Evolutionary conservation across 352 stramenopile species (phyloP), one percentile per base, ranked within the genome.

Genomic region (Phytophthora megakarya): DNA sequence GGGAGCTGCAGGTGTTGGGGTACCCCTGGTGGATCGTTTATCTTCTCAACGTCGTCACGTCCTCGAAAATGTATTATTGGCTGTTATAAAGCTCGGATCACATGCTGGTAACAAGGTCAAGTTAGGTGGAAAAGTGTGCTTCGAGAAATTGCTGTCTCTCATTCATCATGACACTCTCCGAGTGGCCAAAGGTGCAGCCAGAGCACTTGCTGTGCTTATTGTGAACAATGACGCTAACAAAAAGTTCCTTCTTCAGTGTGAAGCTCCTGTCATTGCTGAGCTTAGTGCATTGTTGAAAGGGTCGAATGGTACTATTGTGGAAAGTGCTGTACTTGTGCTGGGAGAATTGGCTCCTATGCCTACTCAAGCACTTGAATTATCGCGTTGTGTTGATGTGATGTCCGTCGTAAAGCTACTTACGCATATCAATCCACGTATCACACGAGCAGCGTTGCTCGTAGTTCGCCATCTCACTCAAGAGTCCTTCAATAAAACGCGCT

Each of bases 71-170:
- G 79, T 92, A 3, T 48, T 90, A 11, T 70, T 80, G 15, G 85
- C 82, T 1, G 68, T 91, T 26, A 73, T 79, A 25, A 91, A 92
- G 52, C 74, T 93, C 3, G 85, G 82, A 4, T 84, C 68, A 18
- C 80, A 91, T 39, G 75, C 80, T 5, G 85, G 85, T 15, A 93
- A 93, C 63, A 90, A 92, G 51, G 81, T 92, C 47, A 90, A 91
- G 32, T 74, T 92, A 18, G 83, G 85, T 5, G 81, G 75, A 3
- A 90, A 88, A 15, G 65, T 92, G 10, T 86, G 80, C 39, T 91
- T 93, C 38, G 82, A 91, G 25, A 89, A 89, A 42, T 51, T 93
- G 9, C 55, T 93, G 0, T 28, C 73, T 10, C 72, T 93, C 3
- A 65, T 88, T 25, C 76, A 90, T 45, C 79, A 93, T 49, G 78